A percentile compares a stretch with the other conserved stretches of the same genome.
phyloP scores from a whole-genome alignment of 352 stramenopile genomes.

The Globisporangium spiculum region DNA sequence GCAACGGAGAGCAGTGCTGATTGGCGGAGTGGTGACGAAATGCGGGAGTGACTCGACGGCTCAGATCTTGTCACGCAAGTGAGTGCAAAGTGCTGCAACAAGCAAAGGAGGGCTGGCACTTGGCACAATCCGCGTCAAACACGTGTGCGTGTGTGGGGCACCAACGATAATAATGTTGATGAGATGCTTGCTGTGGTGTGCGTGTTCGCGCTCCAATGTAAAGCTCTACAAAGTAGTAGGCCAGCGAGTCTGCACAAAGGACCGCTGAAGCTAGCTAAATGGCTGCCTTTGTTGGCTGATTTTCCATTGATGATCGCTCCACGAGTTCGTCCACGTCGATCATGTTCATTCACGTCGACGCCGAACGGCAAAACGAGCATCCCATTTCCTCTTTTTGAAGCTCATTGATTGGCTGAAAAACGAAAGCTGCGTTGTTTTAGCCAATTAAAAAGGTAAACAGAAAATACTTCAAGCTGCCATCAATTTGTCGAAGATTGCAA shows the following conservation, averaged over 20 bases:
- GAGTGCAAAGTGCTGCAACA: neutral
- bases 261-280: neutral
- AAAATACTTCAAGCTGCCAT: neutral
- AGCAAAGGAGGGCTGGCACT: neutral
- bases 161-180: neutral
- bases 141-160: neutral
- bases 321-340: neutral
- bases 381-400: neutral
- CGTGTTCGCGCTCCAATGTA: too few species aligned
- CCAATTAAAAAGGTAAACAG: neutral
- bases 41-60: neutral
- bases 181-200: neutral
- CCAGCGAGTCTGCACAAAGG: neutral
- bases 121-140: neutral
- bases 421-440: neutral
- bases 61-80: neutral
- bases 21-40: conserved; percentile 8
- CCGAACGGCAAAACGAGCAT: neutral
- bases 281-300: neutral
- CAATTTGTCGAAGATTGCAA: neutral
- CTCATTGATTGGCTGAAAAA: neutral
- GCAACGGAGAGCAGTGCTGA: neutral
- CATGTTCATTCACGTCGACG: neutral
- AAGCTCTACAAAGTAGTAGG: neutral
- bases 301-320: neutral